phyloP scores from a whole-genome alignment of 441 rosid genomes.

The Omphalea diandra region DNA sequence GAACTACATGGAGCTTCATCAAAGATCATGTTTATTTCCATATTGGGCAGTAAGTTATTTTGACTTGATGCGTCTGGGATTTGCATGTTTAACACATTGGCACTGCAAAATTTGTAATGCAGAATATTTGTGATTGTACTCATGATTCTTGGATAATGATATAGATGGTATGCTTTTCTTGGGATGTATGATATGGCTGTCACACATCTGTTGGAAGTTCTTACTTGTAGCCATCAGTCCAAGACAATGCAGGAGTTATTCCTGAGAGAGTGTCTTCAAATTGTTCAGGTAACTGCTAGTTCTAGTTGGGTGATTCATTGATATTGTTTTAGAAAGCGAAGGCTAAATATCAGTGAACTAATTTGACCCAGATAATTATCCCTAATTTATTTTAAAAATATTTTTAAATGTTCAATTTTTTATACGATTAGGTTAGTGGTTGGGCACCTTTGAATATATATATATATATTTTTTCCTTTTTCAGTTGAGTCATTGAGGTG shows the following conservation, averaged over 20 bases:
- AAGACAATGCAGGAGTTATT: constrained; percentile 92
- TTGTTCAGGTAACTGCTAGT: constrained; percentile 60
- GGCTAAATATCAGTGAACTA: not conserved
- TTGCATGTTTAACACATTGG: constrained; percentile 13
- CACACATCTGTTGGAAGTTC: constrained; percentile 74
- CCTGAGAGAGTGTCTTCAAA: constrained; percentile 77
- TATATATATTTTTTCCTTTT: not conserved
- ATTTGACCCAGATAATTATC: constrained; percentile 2
- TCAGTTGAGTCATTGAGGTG: not conserved
- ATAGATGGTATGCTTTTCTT: constrained; percentile 93
- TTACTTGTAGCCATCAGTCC: constrained; percentile 86
- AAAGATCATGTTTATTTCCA: constrained; percentile 97
- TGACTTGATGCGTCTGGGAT: constrained; percentile 22
- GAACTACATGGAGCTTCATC: constrained; percentile 87
- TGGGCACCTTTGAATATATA: not conserved
- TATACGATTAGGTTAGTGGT: too few relatives aligned
- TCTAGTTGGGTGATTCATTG: constrained; percentile 21
- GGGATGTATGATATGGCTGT: constrained; percentile 94
- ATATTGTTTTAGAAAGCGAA: constrained; percentile 16
- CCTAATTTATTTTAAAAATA: not conserved
- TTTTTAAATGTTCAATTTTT: too few relatives aligned
- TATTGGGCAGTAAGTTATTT: constrained; percentile 87
- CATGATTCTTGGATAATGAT: constrained; percentile 14
- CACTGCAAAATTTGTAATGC: constrained; percentile 19
- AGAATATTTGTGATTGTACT: constrained; percentile 24